These are phyloP conservation scores for Boechera divaricarpa DNA, from an alignment of 345 rosid species.

Conservation along the genomic window DNA sequence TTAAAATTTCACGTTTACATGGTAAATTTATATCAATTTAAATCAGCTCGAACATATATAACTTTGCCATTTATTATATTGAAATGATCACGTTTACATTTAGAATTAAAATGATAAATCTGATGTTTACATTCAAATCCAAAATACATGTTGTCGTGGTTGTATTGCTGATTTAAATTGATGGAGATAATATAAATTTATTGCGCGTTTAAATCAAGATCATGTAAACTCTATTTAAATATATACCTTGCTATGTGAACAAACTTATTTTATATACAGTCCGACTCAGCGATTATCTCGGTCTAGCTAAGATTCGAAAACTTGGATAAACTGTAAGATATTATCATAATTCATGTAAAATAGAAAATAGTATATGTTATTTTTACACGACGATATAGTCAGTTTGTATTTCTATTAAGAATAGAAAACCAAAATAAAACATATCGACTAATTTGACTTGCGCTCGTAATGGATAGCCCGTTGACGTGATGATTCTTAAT, in stretches of 20 bases:
- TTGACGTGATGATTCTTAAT: no score
- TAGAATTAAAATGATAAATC: background rate
- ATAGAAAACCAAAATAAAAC: background rate
- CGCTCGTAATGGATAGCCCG: background rate
- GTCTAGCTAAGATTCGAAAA: background rate
- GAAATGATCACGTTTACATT: background rate
- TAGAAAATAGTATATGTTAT: background rate
- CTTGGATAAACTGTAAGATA: background rate
- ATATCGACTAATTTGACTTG: conserved; percentile 1
- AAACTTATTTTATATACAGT: background rate
- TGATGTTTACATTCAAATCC: background rate
- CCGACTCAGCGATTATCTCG: background rate
- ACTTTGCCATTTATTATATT: background rate
- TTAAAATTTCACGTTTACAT: background rate
- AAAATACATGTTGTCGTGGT: background rate
- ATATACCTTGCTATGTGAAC: background rate
- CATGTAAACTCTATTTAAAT: background rate
- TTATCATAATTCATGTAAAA: background rate
- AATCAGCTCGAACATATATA: no score
- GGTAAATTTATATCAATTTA: no score
- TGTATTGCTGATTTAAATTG: background rate
- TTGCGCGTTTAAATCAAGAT: background rate
- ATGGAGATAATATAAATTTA: conserved; percentile 5
- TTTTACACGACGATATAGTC: background rate
- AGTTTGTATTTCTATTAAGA: background rate